These are phyloP conservation scores for Dimargaris cristalligena DNA, from an alignment of 192 early-diverging fungal species.

Conservation along the genomic window DNA sequence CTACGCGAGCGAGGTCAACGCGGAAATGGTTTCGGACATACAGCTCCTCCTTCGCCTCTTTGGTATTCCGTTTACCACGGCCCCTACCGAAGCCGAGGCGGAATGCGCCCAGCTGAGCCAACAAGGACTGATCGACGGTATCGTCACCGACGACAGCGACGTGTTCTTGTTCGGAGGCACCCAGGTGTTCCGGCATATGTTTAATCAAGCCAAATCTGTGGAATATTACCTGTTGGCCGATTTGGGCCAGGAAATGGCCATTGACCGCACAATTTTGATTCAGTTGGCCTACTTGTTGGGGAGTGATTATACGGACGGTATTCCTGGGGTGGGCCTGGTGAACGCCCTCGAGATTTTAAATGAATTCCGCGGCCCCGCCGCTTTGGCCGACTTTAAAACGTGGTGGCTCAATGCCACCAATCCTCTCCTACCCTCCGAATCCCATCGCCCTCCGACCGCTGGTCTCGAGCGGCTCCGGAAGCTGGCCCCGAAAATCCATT, in stretches of 20 bases:
- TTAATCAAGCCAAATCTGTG: slow-evolving; percentile 75
- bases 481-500: slow-evolving; percentile 37
- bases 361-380: slow-evolving; percentile 35
- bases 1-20: slow-evolving; percentile 13
- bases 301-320: slow-evolving; percentile 92
- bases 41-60: slow-evolving; percentile 70
- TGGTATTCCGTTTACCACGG: slow-evolving; percentile 83
- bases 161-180: slow-evolving; percentile 83
- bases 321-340: slow-evolving; percentile 74
- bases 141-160: slow-evolving; percentile 94
- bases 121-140: slow-evolving; percentile 66
- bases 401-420: slow-evolving; percentile 25
- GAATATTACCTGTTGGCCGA: slow-evolving; percentile 58
- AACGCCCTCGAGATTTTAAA: slow-evolving; percentile 77
- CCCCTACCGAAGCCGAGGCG: slow-evolving; percentile 95
- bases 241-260: slow-evolving; percentile 44
- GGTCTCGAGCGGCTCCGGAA: slow-evolving; percentile 28
- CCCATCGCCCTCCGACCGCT: slow-evolving; percentile 15
- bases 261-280: slow-evolving; percentile 57
- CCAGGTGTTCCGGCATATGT: slow-evolving; percentile 82
- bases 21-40: slow-evolving; percentile 29
- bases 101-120: slow-evolving; percentile 70
- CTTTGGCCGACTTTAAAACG: slow-evolving; percentile 16
- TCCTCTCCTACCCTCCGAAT: slow-evolving; percentile 23
- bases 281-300: slow-evolving; percentile 78